phyloP scores from a whole-genome alignment of 1,284 basidiomycete species.

The Ceratobasidium theobromae region DNA sequence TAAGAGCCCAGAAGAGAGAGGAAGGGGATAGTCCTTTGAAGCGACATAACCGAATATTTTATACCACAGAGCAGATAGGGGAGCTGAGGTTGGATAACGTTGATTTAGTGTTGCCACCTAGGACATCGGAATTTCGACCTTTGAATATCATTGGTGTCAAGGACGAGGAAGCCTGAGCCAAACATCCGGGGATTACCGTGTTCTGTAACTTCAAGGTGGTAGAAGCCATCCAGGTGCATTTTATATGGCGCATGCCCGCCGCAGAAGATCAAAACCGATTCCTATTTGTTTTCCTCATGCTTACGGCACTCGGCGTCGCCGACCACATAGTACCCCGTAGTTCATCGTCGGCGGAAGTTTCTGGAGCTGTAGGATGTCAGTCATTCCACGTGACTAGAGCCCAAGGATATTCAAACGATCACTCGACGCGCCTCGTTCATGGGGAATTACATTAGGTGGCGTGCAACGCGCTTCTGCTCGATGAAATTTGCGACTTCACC shows the following conservation, averaged over 20 bases:
- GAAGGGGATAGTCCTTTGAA: not conserved
- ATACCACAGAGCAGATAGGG: not conserved
- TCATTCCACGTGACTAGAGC: not conserved
- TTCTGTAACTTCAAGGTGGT: not conserved
- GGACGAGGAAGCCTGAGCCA: not conserved
- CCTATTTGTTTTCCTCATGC: too few species aligned
- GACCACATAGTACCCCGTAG: too few species aligned
- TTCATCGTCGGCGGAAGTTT: not conserved
- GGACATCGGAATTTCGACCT: too few species aligned
- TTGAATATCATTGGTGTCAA: too few species aligned
- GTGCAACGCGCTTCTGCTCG: constrained; percentile 26
- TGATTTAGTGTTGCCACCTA: too few species aligned
- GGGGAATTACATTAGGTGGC: constrained; percentile 22
- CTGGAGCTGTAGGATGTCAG: not conserved
- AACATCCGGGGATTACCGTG: not conserved
- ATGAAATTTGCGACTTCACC: constrained; percentile 27
- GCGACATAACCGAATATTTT: not conserved
- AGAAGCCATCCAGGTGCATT: constrained; percentile 10
- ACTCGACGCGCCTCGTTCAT: constrained; percentile 21
- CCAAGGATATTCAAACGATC: not conserved
- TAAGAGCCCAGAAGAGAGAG: not conserved
- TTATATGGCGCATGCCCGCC: too few species aligned
- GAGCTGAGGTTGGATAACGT: not conserved
- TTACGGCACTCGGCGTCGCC: too few species aligned
- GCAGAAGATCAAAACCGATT: too few species aligned